Evolutionary conservation across 495 filamentous ascomycete genomes (phyloP), one percentile per base, ranked within the genome.

Genomic region (Penicillium atrosanguineum): DNA sequence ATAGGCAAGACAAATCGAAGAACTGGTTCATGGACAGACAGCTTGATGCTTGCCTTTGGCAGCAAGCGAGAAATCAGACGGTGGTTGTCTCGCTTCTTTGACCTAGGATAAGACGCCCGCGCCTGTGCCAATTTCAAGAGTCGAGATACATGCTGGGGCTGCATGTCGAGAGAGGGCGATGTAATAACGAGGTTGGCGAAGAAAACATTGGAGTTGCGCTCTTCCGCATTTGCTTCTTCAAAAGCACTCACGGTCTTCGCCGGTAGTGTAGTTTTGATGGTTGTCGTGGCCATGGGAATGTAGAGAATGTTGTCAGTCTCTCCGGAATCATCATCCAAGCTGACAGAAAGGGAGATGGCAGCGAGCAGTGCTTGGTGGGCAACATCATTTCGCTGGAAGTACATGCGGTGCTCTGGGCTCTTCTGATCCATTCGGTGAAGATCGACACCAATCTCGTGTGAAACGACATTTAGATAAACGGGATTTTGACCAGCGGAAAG

Each of bases 391-490:
- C 87, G 84, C 14, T 91, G 91, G 68, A 99, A 99, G 72, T 99
- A 99, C 94, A 99, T 99, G 48, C 92, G 87, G 80, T 99, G 94
- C 3, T 91, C 93, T 0, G 94, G 91, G 36, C 90, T 95, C 60
- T 88, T 93, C 25, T 89, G 88, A 65, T 99, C 95, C 52, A 99
- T 84, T 15, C 94, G 85, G 67, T 97, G 88, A 29, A 97, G 74
- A 61, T 99, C 94, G 60, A 97, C 81, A 48, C 92, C 91, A 28
- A 99, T 80, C 68, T 99, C 94, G 64, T 97, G 96, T 78, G 96
- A 95, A 1, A 93, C 89, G 14, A 91, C 80, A 57, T 93, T 95
- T 50, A 97, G 70, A 45, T 87, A 86, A 2, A 96, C 71, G 3
- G 89, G 85, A 19, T 77, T 73, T 16, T 83, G 86, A n/a, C 79